Evolutionary conservation across 148 eudicot genomes (phyloP).

Genomic region (Salicornia ramosissima): DNA sequence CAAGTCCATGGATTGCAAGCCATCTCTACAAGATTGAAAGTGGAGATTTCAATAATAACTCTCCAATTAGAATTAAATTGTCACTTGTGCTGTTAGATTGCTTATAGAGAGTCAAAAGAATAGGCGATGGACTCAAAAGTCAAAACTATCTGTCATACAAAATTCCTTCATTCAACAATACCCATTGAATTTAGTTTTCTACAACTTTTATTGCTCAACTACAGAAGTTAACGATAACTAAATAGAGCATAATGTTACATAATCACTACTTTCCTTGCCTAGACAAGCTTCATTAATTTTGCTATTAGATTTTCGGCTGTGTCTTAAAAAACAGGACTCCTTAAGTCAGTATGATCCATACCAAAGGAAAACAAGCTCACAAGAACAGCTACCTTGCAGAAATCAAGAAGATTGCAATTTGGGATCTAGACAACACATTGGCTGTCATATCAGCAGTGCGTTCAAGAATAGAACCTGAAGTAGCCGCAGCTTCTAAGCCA

Average conservation of each 20-base stretch:
- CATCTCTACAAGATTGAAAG: conserved; percentile 56
- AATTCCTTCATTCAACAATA: not conserved
- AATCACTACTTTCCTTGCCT: not conserved
- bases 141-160: not conserved
- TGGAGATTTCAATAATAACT: conserved; percentile 3
- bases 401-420: conserved; percentile 72
- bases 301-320: not conserved
- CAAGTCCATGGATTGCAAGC: conserved; percentile 91
- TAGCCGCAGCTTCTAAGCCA: conserved; percentile 94
- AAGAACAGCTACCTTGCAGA: conserved; percentile 61
- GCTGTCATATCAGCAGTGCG: conserved; percentile 94
- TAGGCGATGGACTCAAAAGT: not conserved
- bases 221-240: not conserved
- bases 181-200: not conserved
- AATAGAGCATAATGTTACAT: not conserved
- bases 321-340: not conserved
- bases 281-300: not conserved
- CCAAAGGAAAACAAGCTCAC: not conserved
- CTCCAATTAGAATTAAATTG: not conserved
- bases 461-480: conserved; percentile 85
- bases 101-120: not conserved
- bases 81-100: not conserved
- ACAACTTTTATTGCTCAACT: not conserved
- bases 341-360: not conserved
- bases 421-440: conserved; percentile 65